These are phyloP conservation scores for Auricularia sp. DNA, from an alignment of 768 basidiomycete genomes.

Conservation along the genomic window DNA sequence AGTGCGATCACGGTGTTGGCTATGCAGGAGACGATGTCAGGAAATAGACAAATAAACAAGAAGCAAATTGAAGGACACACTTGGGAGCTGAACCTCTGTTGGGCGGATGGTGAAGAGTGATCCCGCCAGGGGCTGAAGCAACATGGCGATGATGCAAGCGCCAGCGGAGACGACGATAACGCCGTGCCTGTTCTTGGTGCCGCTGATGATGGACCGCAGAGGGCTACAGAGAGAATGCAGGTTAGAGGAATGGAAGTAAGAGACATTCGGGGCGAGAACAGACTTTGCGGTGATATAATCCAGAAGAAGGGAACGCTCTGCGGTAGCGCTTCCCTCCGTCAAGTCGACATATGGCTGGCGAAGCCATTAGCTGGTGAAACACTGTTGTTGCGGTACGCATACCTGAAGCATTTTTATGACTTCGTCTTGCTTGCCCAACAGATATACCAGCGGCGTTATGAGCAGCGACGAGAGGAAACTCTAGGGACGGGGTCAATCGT, in stretches of 20 bases:
- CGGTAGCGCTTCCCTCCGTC: slow-evolving; percentile 40
- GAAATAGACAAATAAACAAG: neutral
- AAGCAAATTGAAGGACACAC: neutral
- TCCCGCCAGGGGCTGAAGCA: slow-evolving; percentile 51
- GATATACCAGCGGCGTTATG: slow-evolving; percentile 39
- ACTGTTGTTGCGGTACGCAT: slow-evolving; percentile 20
- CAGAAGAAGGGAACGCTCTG: slow-evolving; percentile 51
- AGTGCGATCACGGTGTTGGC: slow-evolving; percentile 27
- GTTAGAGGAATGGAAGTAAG: slow-evolving; percentile 13
- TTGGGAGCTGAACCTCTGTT: neutral
- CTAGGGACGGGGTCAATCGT: slow-evolving; percentile 20
- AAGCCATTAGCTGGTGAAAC: neutral
- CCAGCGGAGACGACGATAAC: slow-evolving; percentile 44
- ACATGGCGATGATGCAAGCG: slow-evolving; percentile 34
- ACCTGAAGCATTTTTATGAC: slow-evolving; percentile 17
- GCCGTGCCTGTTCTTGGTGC: slow-evolving; percentile 43
- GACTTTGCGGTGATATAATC: slow-evolving; percentile 44
- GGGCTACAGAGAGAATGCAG: slow-evolving; percentile 26
- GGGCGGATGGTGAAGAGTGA: slow-evolving; percentile 21
- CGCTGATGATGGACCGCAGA: slow-evolving; percentile 31
- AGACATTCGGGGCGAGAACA: slow-evolving; percentile 6
- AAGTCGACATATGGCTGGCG: slow-evolving; percentile 53
- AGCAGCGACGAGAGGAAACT: slow-evolving; percentile 48
- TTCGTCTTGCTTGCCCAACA: slow-evolving; percentile 18
- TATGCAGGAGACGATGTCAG: neutral